Evolutionary conservation across 2,329 filamentous ascomycete species (phyloP).

Genomic region (Penicillium sp.): DNA sequence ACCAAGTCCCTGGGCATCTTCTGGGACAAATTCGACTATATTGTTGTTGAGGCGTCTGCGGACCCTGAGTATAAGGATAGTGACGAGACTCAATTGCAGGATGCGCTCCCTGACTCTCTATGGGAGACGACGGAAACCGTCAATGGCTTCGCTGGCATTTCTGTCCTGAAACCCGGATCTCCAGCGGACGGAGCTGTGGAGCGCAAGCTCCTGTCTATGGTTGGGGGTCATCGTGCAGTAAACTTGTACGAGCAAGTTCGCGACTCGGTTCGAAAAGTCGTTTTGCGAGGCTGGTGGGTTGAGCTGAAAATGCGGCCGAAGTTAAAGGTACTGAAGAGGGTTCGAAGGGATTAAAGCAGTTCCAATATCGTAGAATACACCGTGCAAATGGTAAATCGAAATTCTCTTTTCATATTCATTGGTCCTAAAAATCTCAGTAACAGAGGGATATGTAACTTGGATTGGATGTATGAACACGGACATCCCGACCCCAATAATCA

Average conservation of each 20-base stretch:
- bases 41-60: slow-evolving; percentile 49
- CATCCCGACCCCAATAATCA: not conserved
- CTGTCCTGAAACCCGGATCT: slow-evolving; percentile 46
- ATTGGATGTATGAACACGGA: slow-evolving; percentile 1
- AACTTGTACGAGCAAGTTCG: slow-evolving; percentile 28
- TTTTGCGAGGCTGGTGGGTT: slow-evolving; percentile 55
- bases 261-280: slow-evolving; percentile 24
- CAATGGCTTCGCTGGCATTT: slow-evolving; percentile 52
- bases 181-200: slow-evolving; percentile 27
- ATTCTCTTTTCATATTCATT: not conserved
- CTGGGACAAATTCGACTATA: slow-evolving; percentile 60
- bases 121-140: slow-evolving; percentile 55
- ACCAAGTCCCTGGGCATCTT: slow-evolving; percentile 51
- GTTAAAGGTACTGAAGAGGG: slow-evolving; percentile 48
- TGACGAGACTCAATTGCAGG: slow-evolving; percentile 41
- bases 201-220: slow-evolving; percentile 33
- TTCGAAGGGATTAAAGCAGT: slow-evolving; percentile 1
- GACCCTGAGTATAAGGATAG: slow-evolving; percentile 18
- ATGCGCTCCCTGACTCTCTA: slow-evolving; percentile 24
- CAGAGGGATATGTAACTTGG: not conserved
- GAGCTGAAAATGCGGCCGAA: slow-evolving; percentile 54
- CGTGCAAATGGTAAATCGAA: not conserved
- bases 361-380: not conserved
- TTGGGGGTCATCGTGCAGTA: slow-evolving; percentile 34
- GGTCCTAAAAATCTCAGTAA: not conserved